Conservation (phyloP, 2,329 filamentous ascomycete species). For the Fusarium buharicum region DNA sequence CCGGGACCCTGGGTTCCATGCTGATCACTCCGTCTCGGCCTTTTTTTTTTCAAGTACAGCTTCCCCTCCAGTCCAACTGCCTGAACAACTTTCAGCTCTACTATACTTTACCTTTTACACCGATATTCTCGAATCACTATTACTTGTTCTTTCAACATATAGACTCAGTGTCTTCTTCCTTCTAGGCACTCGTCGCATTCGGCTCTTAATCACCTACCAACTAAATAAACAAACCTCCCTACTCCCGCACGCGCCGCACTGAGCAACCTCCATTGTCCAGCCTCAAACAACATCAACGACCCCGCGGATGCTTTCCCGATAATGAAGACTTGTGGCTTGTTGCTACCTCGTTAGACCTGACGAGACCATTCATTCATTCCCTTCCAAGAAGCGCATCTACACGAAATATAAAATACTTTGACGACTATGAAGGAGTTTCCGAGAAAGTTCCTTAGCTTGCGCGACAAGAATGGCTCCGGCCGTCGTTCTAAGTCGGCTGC, state of each 20-base stretch:
- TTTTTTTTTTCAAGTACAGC: constrained; percentile 32
- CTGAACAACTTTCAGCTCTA: constrained; percentile 18
- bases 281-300: constrained; percentile 24
- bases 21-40: constrained; percentile 26
- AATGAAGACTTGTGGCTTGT: constrained; percentile 46
- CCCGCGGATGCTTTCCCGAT: constrained; percentile 41
- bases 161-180: not conserved
- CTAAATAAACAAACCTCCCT: constrained; percentile 6
- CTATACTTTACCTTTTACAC: constrained; percentile 5
- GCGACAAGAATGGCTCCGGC: constrained; percentile 70
- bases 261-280: constrained; percentile 25
- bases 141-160: not conserved
- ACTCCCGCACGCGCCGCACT: constrained; percentile 29
- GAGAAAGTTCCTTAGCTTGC: constrained; percentile 75
- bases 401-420: constrained; percentile 3
- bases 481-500: constrained; percentile 67
- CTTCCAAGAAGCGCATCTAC: constrained; percentile 7
- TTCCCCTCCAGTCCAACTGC: constrained; percentile 17
- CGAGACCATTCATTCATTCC: constrained; percentile 40
- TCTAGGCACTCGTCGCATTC: constrained; percentile 1
- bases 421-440: constrained; percentile 65
- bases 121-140: constrained; percentile 1
- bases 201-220: not conserved
- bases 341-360: constrained; percentile 49
- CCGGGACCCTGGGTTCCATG: not conserved